Evolutionary conservation across 164 flowering plant species (phyloP).

Genomic region (Pachysandra terminalis): DNA sequence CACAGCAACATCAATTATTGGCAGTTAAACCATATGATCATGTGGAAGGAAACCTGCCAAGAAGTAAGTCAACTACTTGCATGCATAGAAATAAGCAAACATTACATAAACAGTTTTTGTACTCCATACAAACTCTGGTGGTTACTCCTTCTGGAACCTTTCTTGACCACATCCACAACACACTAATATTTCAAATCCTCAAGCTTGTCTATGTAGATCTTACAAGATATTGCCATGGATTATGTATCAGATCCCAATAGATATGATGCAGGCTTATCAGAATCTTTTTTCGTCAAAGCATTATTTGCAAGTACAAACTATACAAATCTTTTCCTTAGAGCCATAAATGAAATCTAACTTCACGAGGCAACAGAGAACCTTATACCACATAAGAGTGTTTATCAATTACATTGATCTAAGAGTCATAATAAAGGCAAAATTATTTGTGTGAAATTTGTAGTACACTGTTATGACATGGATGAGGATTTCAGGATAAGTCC

Average conservation of each 20-base stretch:
- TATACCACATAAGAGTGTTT: neutral
- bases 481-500: no score
- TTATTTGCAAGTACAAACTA: neutral
- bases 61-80: neutral
- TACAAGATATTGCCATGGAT: no score
- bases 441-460: no score
- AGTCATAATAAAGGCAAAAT: neutral
- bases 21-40: neutral
- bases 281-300: neutral
- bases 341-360: no score
- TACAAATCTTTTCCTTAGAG: neutral
- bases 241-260: neutral
- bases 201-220: no score
- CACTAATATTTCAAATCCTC: neutral
- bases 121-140: neutral
- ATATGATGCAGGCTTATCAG: neutral
- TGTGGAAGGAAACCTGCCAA: neutral
- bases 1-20: neutral
- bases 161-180: neutral
- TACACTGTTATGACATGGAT: no score
- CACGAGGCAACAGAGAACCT: no score
- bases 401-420: neutral
- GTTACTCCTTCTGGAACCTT: neutral
- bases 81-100: neutral
- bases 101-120: neutral